phyloP scores from a whole-genome alignment of 2,329 filamentous ascomycete genomes.

The Phialophora tarda region DNA sequence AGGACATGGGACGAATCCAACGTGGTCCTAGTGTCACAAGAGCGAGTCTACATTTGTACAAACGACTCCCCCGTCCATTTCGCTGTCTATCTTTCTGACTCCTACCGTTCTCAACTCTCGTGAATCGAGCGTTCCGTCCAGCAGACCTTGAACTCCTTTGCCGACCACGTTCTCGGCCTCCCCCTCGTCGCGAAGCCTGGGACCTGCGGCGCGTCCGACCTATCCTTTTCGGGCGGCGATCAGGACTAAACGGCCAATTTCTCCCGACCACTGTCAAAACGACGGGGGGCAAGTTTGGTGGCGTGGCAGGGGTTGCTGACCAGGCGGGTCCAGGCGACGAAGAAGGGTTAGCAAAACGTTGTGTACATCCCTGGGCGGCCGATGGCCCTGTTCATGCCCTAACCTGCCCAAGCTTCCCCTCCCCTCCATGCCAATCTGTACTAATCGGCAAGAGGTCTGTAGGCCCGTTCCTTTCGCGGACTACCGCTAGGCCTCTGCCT shows the following conservation, averaged over 20 bases:
- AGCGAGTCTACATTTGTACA: conserved; percentile 30
- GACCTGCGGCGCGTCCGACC: conserved; percentile 11
- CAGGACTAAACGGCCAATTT: conserved; percentile 31
- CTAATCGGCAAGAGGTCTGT: conserved; percentile 25
- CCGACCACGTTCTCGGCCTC: conserved; percentile 10
- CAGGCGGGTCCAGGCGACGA: conserved; percentile 28
- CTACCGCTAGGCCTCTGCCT: conserved; percentile 30
- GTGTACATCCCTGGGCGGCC: conserved; percentile 22
- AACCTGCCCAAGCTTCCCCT: conserved; percentile 12
- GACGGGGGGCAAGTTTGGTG: conserved; percentile 19
- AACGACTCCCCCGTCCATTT: conserved; percentile 19
- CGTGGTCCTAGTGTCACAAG: conserved; percentile 11
- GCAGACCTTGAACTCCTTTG: not conserved
- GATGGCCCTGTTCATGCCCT: conserved; percentile 22
- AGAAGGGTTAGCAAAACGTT: conserved; percentile 28
- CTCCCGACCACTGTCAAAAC: conserved; percentile 15
- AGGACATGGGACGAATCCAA: conserved; percentile 7
- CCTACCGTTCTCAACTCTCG: conserved; percentile 5
- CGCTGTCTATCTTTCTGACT: conserved; percentile 9
- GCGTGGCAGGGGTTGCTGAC: conserved; percentile 26
- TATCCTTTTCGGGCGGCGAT: conserved; percentile 21
- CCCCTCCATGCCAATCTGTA: conserved; percentile 20
- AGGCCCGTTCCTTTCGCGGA: conserved; percentile 34
- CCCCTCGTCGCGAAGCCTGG: conserved; percentile 9
- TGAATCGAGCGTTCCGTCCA: not conserved